Conservation (phyloP, 345 rosid species). For the Erucastrum elatum region DNA sequence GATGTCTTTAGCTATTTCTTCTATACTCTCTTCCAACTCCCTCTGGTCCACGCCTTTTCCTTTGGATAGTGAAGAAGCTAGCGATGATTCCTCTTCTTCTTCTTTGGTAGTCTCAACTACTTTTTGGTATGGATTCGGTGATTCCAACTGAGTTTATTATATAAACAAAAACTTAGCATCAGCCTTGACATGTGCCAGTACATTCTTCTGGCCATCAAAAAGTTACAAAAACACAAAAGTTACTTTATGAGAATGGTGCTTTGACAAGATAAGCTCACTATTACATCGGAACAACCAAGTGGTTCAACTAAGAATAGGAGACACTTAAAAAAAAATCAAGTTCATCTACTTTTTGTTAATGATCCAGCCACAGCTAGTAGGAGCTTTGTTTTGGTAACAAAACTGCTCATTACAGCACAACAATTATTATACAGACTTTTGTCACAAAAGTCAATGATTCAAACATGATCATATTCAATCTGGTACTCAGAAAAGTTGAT, state of each 20-base stretch:
- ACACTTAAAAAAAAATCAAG: background rate
- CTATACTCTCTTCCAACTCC: slow-evolving; percentile 26
- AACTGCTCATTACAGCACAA: background rate
- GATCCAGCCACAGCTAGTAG: background rate
- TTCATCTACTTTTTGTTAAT: slow-evolving; percentile 1
- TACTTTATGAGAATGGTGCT: background rate
- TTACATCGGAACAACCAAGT: background rate
- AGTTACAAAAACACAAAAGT: background rate
- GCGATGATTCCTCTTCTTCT: slow-evolving; percentile 19
- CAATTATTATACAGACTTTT: slow-evolving; percentile 1
- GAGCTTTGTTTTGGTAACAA: background rate
- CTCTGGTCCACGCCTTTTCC: slow-evolving; percentile 4
- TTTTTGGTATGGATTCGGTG: slow-evolving; percentile 30
- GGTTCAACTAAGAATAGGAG: background rate
- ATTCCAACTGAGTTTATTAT: slow-evolving; percentile 49
- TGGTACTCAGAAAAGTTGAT: slow-evolving; percentile 9
- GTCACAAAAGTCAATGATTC: background rate
- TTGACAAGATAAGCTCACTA: background rate
- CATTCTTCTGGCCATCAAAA: background rate
- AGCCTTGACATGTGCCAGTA: background rate
- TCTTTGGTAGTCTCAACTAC: slow-evolving; percentile 11
- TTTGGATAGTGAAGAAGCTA: background rate
- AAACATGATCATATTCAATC: slow-evolving; percentile 15
- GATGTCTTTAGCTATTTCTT: slow-evolving; percentile 65
- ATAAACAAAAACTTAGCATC: background rate